Evolutionary conservation across 2,329 filamentous ascomycete species (phyloP).

Genomic region (Eurotiales sp.): DNA sequence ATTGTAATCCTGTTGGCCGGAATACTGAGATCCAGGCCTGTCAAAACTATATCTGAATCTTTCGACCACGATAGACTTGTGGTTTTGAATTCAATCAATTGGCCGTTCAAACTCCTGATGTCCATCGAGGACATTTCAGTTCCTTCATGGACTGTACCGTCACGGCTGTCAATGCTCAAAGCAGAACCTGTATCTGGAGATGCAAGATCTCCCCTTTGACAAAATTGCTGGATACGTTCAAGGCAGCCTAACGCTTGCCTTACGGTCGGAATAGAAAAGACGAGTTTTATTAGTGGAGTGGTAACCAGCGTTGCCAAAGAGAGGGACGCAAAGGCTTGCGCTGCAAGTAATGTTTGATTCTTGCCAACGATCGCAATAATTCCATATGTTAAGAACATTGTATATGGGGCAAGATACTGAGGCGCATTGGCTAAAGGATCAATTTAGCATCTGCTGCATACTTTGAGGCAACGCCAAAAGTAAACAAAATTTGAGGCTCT

Average conservation of each 20-base stretch:
- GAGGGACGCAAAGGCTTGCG: constrained; percentile 23
- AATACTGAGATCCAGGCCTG: constrained; percentile 39
- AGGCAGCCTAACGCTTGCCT: constrained; percentile 38
- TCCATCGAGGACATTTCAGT: background rate
- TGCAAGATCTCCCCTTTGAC: constrained; percentile 17
- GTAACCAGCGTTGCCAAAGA: constrained; percentile 24
- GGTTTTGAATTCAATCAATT: constrained; percentile 28
- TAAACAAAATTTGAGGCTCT: no score
- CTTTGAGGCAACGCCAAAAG: no score
- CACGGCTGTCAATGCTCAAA: background rate
- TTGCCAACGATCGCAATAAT: constrained; percentile 18
- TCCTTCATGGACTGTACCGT: background rate
- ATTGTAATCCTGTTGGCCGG: constrained; percentile 44
- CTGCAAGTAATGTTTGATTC: constrained; percentile 18
- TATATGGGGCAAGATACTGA: constrained; percentile 23
- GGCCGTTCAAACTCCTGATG: background rate
- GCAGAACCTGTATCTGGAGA: background rate
- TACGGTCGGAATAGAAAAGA: constrained; percentile 28
- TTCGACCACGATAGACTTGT: constrained; percentile 22
- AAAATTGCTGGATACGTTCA: constrained; percentile 38
- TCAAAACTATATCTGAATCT: constrained; percentile 30
- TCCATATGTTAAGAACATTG: constrained; percentile 20
- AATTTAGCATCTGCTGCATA: background rate
- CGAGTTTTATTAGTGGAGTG: constrained; percentile 19
- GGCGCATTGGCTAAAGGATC: background rate